Percentiles rank a stretch among this genome's conserved stretches.
Evolutionary conservation across 2,329 filamentous ascomycete genomes (phyloP).

Genomic region (Sporothrix brasiliensis): DNA sequence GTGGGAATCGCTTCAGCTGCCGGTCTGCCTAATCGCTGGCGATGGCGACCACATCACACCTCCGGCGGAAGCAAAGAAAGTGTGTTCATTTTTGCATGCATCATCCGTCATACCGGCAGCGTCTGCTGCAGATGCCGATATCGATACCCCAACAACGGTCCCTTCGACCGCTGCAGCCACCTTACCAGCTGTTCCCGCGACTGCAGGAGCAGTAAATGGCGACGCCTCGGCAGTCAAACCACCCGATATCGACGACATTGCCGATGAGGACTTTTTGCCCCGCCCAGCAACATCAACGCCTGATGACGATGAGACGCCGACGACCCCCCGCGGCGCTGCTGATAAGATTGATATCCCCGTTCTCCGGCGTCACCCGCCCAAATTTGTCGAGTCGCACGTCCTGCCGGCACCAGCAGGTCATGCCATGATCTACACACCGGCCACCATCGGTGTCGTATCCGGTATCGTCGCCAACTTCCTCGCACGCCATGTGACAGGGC

Average conservation of each 20-base stretch:
- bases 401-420: slow-evolving; percentile 80
- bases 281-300: not conserved
- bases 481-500: slow-evolving; percentile 70
- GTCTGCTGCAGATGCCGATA: not conserved
- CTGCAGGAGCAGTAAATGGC: not conserved
- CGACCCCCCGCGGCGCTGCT: slow-evolving; percentile 50
- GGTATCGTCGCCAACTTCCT: slow-evolving; percentile 85
- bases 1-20: slow-evolving; percentile 73
- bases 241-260: slow-evolving; percentile 43
- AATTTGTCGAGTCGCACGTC: slow-evolving; percentile 67
- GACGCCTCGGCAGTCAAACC: not conserved
- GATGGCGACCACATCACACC: slow-evolving; percentile 72
- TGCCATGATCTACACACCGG: slow-evolving; percentile 78
- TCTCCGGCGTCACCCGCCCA: slow-evolving; percentile 53
- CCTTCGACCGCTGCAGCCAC: slow-evolving; percentile 2
- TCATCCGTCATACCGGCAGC: not conserved
- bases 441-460: slow-evolving; percentile 73
- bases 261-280: slow-evolving; percentile 45
- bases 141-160: not conserved
- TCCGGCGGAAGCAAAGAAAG: slow-evolving; percentile 43
- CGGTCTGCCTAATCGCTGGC: slow-evolving; percentile 77
- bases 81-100: slow-evolving; percentile 38
- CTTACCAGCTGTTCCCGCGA: not conserved
- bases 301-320: slow-evolving; percentile 49
- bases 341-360: slow-evolving; percentile 48